Percentiles rank a stretch among this genome's conserved stretches.
phyloP scores from a whole-genome alignment of 2,329 filamentous ascomycete genomes.

The Colletotrichum eleusines region DNA sequence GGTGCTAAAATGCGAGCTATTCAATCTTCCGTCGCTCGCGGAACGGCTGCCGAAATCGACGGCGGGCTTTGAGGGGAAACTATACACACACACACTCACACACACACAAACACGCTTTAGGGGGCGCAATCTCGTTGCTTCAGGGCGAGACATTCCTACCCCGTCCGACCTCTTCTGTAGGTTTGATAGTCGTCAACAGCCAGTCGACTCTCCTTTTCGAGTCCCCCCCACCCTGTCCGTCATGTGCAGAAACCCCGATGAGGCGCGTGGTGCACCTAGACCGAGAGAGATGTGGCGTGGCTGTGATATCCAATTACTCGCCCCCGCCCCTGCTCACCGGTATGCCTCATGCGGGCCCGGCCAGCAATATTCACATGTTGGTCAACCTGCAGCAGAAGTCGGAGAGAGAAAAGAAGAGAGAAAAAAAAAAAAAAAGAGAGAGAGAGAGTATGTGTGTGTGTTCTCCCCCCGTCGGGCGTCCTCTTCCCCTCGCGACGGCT shows the following conservation, averaged over 20 bases:
- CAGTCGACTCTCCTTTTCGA: too few relatives aligned
- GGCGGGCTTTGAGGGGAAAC: neutral
- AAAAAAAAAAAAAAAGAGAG: neutral
- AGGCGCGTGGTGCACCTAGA: neutral
- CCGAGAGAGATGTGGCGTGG: neutral
- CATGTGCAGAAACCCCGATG: too few relatives aligned
- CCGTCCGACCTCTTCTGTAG: neutral
- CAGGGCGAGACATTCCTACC: constrained; percentile 13
- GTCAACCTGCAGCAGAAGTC: too few relatives aligned
- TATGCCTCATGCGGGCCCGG: neutral
- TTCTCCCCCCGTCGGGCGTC: neutral
- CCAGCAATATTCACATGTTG: constrained; percentile 8
- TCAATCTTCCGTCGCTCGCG: neutral
- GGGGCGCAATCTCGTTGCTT: neutral
- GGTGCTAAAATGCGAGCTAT: constrained; percentile 5
- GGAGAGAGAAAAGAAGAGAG: too few relatives aligned
- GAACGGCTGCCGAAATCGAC: constrained; percentile 1
- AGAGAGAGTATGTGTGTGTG: neutral
- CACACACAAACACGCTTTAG: too few relatives aligned
- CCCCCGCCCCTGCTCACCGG: constrained; percentile 33
- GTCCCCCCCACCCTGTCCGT: too few relatives aligned
- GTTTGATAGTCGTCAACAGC: too few relatives aligned
- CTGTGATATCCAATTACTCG: constrained; percentile 26
- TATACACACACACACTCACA: neutral
- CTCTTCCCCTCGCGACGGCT: neutral